Base-by-base conservation (phyloP, 257 asterid species). In the Ligustrum vulgare region DNA sequence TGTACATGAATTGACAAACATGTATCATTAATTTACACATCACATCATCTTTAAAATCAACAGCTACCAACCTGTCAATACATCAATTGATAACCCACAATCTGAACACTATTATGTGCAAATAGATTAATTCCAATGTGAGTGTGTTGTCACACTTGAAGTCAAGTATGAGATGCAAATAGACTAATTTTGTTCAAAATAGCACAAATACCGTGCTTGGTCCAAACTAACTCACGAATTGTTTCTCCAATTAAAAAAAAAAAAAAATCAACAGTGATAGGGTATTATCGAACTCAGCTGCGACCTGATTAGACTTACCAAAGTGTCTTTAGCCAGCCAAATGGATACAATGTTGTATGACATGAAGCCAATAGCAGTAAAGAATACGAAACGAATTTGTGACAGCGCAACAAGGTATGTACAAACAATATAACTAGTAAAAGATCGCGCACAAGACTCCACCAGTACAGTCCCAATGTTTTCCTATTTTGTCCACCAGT, bases 401-500 rank as follows among this genome's bases (percentile, higher is more conserved):
- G 77, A 69, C 64, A 75, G 67, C 76, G 74, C 74, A 60, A 74
- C 75, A 73, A 74, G 75, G 79, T 76, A 83, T 86, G 81, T 83
- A 83, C 82, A 81, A 64, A 74, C 78, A 79, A 79, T 82, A 75
- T 70, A 66, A 78, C 78, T 78, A 76, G 74, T 69, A 67, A 80
- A 56, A 56, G 67, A 73, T 74, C 78, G 75, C 58, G 82, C 83
- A 72, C 63, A 64, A 34, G 67, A 75, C 78, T 75, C 86, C 71
- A 69, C 70, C 73, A 65, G 67, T 49, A 33, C 20, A 71, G 54
- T 49, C n/a, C 49, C 73, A 69, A 10, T 66, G 8, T 62, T 62
- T 71, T 60, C 78, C 83, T 90, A 93, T 85, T 93, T 93, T 37
- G 91, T 86, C 89, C 96, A 89, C 98, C 98, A 93, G 85, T 93